These are phyloP conservation scores for Saturnispora halmiae DNA, from an alignment of 805 yeast species.

Conservation along the genomic window DNA sequence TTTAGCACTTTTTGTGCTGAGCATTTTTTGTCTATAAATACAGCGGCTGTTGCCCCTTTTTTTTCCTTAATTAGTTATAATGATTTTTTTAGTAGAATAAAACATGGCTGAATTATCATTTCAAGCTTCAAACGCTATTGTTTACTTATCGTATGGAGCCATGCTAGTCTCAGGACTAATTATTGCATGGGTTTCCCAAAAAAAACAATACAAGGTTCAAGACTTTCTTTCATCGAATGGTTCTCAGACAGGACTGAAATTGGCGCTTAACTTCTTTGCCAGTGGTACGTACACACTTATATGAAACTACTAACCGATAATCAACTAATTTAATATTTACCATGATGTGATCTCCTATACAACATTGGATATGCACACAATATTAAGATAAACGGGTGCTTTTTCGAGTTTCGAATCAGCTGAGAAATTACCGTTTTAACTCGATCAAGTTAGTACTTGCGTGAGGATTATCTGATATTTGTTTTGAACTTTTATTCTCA, in stretches of 20 bases:
- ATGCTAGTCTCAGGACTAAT: constrained; percentile 45
- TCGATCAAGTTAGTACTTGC: constrained; percentile 79
- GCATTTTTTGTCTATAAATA: neutral
- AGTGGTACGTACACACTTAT: constrained; percentile 52
- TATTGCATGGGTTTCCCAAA: constrained; percentile 49
- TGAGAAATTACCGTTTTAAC: constrained; percentile 70
- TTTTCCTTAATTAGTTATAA: neutral
- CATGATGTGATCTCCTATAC: neutral
- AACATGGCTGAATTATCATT: constrained; percentile 30
- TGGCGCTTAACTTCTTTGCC: constrained; percentile 84
- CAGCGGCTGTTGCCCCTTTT: neutral
- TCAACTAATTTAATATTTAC: neutral
- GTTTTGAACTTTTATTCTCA: constrained; percentile 9
- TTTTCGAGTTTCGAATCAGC: constrained; percentile 39
- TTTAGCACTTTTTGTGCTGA: neutral
- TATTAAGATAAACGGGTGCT: constrained; percentile 41
- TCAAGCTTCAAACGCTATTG: constrained; percentile 50
- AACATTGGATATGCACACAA: too few relatives aligned
- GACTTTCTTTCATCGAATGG: constrained; percentile 72
- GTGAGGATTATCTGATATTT: constrained; percentile 53
- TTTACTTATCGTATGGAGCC: constrained; percentile 50
- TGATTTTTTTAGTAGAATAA: neutral
- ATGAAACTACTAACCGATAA: constrained; percentile 9
- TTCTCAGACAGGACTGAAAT: constrained; percentile 68
- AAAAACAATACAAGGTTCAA: constrained; percentile 27